These are phyloP conservation scores for Claviceps lovelessii DNA, from an alignment of 2,329 filamentous ascomycete species.

Conservation along the genomic window DNA sequence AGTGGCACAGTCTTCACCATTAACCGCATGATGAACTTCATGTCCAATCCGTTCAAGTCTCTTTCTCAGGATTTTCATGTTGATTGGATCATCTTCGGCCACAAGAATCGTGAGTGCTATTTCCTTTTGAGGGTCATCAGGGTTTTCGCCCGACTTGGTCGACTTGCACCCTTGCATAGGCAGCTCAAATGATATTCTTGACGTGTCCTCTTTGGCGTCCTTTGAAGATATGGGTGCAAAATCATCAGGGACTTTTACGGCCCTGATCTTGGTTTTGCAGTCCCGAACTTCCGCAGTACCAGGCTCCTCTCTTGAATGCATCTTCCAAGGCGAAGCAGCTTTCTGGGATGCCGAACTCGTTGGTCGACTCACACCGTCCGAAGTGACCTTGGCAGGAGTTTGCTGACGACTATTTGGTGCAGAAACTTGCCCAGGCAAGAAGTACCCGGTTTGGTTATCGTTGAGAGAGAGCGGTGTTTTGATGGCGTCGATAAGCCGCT, in stretches of 20 bases:
- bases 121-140: conserved; percentile 9
- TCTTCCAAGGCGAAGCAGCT: background rate
- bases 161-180: conserved; percentile 7
- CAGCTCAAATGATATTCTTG: conserved; percentile 27
- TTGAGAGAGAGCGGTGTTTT: conserved; percentile 40
- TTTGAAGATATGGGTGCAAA: conserved; percentile 20
- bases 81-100: conserved; percentile 80
- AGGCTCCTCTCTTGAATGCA: conserved; percentile 10
- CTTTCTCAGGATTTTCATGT: conserved; percentile 69
- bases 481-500: conserved; percentile 58
- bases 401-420: conserved; percentile 6
- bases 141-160: conserved; percentile 11
- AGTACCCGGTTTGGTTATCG: conserved; percentile 21
- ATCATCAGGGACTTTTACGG: conserved; percentile 36
- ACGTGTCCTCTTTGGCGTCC: conserved; percentile 18
- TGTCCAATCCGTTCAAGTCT: conserved; percentile 65
- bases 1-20: conserved; percentile 71
- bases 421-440: conserved; percentile 8
- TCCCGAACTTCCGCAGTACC: conserved; percentile 28
- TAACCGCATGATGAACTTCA: conserved; percentile 55
- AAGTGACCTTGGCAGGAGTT: conserved; percentile 1
- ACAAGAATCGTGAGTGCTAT: conserved; percentile 49
- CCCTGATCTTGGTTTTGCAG: conserved; percentile 29
- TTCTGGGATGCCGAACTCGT: conserved; percentile 6
- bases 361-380: conserved; percentile 6